Conservation (phyloP, 352 stramenopile genomes). For the Pythium dissimile region DNA sequence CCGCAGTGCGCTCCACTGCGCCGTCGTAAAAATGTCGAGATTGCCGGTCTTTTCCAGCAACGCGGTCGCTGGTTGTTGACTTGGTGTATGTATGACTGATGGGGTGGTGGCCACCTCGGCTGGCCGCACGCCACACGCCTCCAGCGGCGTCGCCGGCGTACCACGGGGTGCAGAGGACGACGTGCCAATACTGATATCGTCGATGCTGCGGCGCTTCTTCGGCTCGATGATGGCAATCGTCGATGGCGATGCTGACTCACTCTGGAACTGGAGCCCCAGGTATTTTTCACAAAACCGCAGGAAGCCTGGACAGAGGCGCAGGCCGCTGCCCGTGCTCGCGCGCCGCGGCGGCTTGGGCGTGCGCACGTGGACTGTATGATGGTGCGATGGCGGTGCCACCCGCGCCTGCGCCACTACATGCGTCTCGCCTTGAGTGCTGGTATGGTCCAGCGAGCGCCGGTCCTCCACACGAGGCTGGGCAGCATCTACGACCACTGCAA, state of each 20-base stretch:
- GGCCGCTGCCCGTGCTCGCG: conserved; percentile 31
- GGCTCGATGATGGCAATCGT: conserved; percentile 13
- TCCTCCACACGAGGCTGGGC: conserved; percentile 13
- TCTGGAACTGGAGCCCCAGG: conserved; percentile 31
- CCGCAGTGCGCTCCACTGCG: conserved; percentile 75
- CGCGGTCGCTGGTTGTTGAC: too few species aligned
- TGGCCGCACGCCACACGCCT: not conserved
- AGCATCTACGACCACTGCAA: not conserved
- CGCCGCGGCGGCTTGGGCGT: conserved; percentile 13
- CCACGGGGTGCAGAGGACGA: too few species aligned
- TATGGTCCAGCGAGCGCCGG: conserved; percentile 8
- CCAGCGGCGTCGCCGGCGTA: not conserved
- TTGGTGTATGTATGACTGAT: too few species aligned
- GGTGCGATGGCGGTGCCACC: not conserved
- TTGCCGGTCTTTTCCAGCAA: conserved; percentile 8
- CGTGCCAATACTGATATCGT: conserved; percentile 18
- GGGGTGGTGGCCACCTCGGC: not conserved
- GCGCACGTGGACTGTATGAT: not conserved
- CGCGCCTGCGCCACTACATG: not conserved
- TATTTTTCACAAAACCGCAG: conserved; percentile 67
- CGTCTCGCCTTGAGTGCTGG: conserved; percentile 8
- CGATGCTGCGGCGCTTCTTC: conserved; percentile 22
- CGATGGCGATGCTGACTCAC: not conserved
- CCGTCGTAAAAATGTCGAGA: conserved; percentile 61
- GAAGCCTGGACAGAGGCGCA: conserved; percentile 61